Evolutionary conservation across 2,329 filamentous ascomycete genomes (phyloP).

Genomic region (Fusarium fujikuroi): DNA sequence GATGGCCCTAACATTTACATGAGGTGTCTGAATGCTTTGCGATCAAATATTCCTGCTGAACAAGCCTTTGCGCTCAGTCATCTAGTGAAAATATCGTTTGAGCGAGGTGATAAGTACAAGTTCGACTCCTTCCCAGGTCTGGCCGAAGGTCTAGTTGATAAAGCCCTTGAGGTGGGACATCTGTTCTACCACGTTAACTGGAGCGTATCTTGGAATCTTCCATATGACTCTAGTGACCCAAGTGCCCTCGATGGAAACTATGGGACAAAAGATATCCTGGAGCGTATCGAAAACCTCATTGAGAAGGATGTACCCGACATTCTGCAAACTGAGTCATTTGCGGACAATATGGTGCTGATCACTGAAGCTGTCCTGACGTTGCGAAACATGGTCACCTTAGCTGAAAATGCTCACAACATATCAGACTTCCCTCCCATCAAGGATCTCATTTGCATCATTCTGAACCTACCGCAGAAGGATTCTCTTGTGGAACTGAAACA

Average conservation of each 20-base stretch:
- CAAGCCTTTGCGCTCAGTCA: conserved; percentile 95
- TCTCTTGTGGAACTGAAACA: conserved; percentile 86
- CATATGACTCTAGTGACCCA: conserved; percentile 64
- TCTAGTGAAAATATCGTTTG: conserved; percentile 93
- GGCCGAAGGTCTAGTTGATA: conserved; percentile 87
- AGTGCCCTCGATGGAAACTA: conserved; percentile 57
- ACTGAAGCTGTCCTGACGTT: conserved; percentile 89
- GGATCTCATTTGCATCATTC: conserved; percentile 83
- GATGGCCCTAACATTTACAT: conserved; percentile 92
- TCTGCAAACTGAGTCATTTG: conserved; percentile 77
- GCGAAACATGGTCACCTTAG: conserved; percentile 94
- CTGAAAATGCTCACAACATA: conserved; percentile 87
- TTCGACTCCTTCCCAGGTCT: conserved; percentile 92
- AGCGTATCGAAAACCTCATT: conserved; percentile 73
- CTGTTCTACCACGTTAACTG: conserved; percentile 87
- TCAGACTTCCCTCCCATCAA: conserved; percentile 78
- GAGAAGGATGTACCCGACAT: conserved; percentile 71
- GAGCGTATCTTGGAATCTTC: conserved; percentile 75
- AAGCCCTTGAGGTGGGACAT: conserved; percentile 79
- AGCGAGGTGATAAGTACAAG: conserved; percentile 93
- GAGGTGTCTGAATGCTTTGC: conserved; percentile 83
- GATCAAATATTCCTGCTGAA: conserved; percentile 81
- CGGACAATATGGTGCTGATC: conserved; percentile 77
- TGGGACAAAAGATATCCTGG: conserved; percentile 67
- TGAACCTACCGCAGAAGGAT: conserved; percentile 79